A percentile compares a stretch with the other conserved stretches of the same genome.
These are phyloP conservation scores for Alternaria gansuensis DNA, from an alignment of 2,329 filamentous ascomycete genomes.

Conservation along the genomic window DNA sequence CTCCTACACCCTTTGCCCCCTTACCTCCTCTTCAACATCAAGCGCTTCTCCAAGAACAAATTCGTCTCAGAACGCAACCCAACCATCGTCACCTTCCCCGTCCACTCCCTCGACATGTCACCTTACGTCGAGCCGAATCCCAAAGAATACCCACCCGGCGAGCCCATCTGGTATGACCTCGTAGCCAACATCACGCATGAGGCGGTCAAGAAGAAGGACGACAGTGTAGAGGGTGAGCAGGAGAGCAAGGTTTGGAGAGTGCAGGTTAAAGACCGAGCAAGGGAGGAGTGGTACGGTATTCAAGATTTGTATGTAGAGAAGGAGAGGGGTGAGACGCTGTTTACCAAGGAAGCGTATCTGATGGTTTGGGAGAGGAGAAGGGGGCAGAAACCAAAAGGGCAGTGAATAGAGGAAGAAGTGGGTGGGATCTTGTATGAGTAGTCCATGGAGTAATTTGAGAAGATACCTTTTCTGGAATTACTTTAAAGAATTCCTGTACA, in stretches of 20 bases:
- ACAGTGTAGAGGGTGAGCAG: constrained; percentile 85
- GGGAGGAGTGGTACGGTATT: constrained; percentile 88
- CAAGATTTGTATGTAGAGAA: constrained; percentile 94
- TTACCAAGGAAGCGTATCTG: constrained; percentile 91
- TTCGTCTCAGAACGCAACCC: constrained; percentile 96
- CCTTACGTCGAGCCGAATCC: constrained; percentile 93
- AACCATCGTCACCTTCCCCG: constrained; percentile 96
- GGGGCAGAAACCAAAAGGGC: constrained; percentile 21
- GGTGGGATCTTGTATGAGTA: neutral
- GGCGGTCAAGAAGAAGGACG: constrained; percentile 78
- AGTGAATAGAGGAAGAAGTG: constrained; percentile 4
- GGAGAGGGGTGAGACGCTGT: constrained; percentile 86
- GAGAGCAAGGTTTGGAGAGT: constrained; percentile 97
- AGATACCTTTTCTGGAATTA: neutral
- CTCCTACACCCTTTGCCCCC: constrained; percentile 90
- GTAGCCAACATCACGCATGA: constrained; percentile 94
- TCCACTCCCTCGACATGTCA: constrained; percentile 82
- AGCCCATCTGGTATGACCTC: constrained; percentile 93
- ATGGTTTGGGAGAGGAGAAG: constrained; percentile 94
- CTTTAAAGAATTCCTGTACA: neutral
- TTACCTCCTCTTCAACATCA: constrained; percentile 92
- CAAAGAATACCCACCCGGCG: constrained; percentile 71
- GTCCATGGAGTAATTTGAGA: neutral
- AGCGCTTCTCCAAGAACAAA: constrained; percentile 96
- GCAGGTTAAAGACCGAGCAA: constrained; percentile 81